Evolutionary conservation across 306 rosid genomes (phyloP), one percentile per base, ranked within the genome.

Genomic region (Medicago arabica): DNA sequence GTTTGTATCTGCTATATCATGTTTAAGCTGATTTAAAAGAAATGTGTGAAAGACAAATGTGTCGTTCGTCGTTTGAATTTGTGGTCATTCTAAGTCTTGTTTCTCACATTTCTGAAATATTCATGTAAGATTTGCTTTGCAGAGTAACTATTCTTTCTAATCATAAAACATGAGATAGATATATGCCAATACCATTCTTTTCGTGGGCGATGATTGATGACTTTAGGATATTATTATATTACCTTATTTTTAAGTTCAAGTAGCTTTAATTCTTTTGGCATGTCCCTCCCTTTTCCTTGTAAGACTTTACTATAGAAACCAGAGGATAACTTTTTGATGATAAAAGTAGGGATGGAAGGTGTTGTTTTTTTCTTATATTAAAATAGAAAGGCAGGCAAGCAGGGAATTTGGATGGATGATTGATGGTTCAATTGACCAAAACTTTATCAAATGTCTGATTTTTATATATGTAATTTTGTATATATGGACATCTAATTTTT

Each of bases 41-140:
- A n/a, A 70, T 50, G 49, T 25, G 61, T 46, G 16, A 67, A 53
- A 71, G 49, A 53, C 25, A 16, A 13, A 53, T 53, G 60, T 54
- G 28, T 3, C 1, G 13, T 47, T 47, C 4, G 17, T 14, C 1
- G 0, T 14, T 47, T 47, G 53, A 4, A 34, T 4, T 34, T 34
- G 38, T 34, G 7, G 38, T 0, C 0, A 34, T 34, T 34, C 38
- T 1, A 34, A 34, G 38, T 34, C 38, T 34, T 34, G 38, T 34
- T 34, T 5, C 38, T 34, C 38, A 34, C 38, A 34, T 34, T 34
- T 34, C 38, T 34, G 0, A 34, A 34, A 0, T 34, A 34, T 34
- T 34, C 38, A 7, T 34, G 38, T 34, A 0, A 34, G 7, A 34
- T 34, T 34, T 34, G 1, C 38, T 5, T 34, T 34, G 38, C 38